phyloP scores from a whole-genome alignment of 371 early-diverging fungal species.

The Mucor mucedo region DNA sequence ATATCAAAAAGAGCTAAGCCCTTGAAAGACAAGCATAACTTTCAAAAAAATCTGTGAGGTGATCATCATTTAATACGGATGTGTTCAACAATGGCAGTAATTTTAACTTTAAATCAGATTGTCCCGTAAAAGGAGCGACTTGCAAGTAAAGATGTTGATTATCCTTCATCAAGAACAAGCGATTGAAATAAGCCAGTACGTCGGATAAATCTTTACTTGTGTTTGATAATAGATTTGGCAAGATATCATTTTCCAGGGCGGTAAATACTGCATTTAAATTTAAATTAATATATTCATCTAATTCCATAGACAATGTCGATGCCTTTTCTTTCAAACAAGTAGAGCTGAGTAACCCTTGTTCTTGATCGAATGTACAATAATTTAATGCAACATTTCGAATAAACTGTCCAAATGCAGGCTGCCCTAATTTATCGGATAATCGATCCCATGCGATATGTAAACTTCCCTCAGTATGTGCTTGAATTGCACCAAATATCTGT shows the following conservation, averaged over 20 bases:
- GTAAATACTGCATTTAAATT: slow-evolving; percentile 22
- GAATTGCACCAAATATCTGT: slow-evolving; percentile 49
- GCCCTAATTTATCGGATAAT: slow-evolving; percentile 36
- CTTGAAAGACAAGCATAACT: slow-evolving; percentile 31
- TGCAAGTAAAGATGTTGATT: slow-evolving; percentile 26
- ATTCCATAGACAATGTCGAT: slow-evolving; percentile 13
- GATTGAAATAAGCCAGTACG: slow-evolving; percentile 34
- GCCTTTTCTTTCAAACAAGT: slow-evolving; percentile 28
- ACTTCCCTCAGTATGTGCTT: slow-evolving; percentile 46
- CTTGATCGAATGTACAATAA: slow-evolving; percentile 21
- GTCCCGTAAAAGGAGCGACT: slow-evolving; percentile 25
- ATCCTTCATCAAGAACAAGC: slow-evolving; percentile 18
- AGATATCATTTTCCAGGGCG: slow-evolving; percentile 21
- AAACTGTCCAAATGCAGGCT: slow-evolving; percentile 38
- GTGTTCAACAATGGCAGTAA: slow-evolving; percentile 23
- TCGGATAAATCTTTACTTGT: slow-evolving; percentile 28
- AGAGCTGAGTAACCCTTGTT: slow-evolving; percentile 14
- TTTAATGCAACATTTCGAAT: slow-evolving; percentile 21
- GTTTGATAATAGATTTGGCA: slow-evolving; percentile 27
- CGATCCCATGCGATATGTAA: slow-evolving; percentile 47
- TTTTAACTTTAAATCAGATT: slow-evolving; percentile 14
- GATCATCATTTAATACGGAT: slow-evolving; percentile 21
- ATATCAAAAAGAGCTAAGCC: slow-evolving; percentile 12
- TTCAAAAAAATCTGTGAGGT: slow-evolving; percentile 28
- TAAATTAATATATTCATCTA: slow-evolving; percentile 25